Conservation (phyloP, 2,329 filamentous ascomycete genomes). For the Onygenales sp. region DNA sequence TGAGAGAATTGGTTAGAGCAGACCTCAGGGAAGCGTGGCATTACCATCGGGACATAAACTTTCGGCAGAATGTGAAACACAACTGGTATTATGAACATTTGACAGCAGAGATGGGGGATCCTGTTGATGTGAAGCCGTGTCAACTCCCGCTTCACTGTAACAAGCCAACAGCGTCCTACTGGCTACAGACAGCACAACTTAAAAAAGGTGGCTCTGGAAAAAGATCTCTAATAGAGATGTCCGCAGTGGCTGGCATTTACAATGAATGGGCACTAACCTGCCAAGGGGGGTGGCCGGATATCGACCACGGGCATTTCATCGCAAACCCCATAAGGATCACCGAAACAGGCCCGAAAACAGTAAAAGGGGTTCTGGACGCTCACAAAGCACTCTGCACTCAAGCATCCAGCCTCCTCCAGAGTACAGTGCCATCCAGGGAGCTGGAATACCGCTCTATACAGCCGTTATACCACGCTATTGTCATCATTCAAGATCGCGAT, state of each 20-base stretch:
- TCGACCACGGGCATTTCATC: not conserved
- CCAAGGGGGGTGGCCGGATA: not conserved
- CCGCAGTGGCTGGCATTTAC: not conserved
- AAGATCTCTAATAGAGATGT: not conserved
- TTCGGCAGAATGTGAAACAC: not conserved
- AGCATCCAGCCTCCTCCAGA: not conserved
- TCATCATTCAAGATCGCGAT: not conserved
- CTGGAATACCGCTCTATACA: not conserved
- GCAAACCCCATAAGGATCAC: not conserved
- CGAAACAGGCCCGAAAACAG: not conserved
- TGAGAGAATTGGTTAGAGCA: not conserved
- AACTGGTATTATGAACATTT: not conserved
- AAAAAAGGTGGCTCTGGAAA: not conserved
- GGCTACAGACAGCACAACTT: not conserved
- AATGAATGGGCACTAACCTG: not conserved
- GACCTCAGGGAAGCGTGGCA: not conserved
- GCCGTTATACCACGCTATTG: slow-evolving; percentile 1
- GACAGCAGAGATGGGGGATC: not conserved
- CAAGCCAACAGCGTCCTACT: not conserved
- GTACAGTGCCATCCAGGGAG: not conserved
- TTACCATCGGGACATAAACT: not conserved
- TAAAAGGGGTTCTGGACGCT: not conserved
- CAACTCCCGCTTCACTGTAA: not conserved
- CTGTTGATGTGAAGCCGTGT: not conserved
- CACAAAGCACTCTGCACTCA: not conserved